phyloP scores from a whole-genome alignment of 148 eudicot species.

The Rhododendron vialii region DNA sequence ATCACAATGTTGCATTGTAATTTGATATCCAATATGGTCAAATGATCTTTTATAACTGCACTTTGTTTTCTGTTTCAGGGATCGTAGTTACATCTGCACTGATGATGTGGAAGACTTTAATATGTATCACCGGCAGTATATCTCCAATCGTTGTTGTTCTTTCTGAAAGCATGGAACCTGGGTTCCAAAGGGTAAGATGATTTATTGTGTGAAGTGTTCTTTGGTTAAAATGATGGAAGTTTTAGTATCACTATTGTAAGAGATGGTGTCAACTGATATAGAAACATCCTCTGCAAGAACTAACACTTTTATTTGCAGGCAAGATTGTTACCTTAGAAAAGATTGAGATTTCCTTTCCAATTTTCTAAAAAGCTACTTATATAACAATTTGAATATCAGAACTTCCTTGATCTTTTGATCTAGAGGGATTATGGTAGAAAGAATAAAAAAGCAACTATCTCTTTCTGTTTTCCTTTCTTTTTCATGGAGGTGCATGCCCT shows the following conservation, averaged over 20 bases:
- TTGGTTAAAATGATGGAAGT: not conserved
- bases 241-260: not conserved
- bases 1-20: not conserved
- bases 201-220: not conserved
- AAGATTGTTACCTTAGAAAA: not conserved
- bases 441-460: not conserved
- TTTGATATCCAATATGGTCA: not conserved
- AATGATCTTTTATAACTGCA: not conserved
- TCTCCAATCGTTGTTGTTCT: conserved; percentile 90
- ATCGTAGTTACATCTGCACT: conserved; percentile 66
- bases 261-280: not conserved
- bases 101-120: conserved; percentile 77
- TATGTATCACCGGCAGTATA: conserved; percentile 68
- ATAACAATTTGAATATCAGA: not conserved
- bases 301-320: not conserved
- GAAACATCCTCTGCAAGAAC: not conserved
- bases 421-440: not conserved
- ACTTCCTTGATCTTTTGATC: not conserved
- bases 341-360: not conserved
- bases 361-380: not conserved
- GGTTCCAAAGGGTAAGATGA: conserved; percentile 43
- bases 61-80: conserved; percentile 31
- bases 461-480: conserved; percentile 2
- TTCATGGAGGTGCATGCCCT: not conserved
- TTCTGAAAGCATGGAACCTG: conserved; percentile 91